Conservation (phyloP, 23 red algal species). For the Cyanidiococcus yangmingshanensis region DNA sequence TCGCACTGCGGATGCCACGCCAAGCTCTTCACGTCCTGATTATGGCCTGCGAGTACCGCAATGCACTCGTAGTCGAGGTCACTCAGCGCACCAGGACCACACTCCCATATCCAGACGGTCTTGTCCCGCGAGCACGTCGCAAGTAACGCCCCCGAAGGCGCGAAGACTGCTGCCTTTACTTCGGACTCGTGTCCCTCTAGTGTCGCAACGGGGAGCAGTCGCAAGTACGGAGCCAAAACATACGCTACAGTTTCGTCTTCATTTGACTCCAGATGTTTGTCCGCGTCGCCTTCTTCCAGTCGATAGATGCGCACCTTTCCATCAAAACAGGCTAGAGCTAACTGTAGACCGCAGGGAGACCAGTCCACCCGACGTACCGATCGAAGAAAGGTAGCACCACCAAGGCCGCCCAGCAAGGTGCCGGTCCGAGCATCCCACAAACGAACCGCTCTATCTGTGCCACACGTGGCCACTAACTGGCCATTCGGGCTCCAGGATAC, state of each 20-base stretch:
- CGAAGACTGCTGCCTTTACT: constrained; percentile 75
- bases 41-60: constrained; percentile 77
- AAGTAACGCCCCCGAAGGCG: constrained; percentile 46
- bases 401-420: constrained; percentile 25
- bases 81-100: constrained; percentile 52
- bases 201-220: constrained; percentile 2
- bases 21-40: constrained; percentile 78
- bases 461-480: constrained; percentile 53
- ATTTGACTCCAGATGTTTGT: constrained; percentile 29
- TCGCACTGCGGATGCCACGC: constrained; percentile 75
- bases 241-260: constrained; percentile 43
- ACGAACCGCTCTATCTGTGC: constrained; percentile 44
- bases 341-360: constrained; percentile 38
- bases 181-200: constrained; percentile 42
- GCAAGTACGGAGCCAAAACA: not conserved
- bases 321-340: constrained; percentile 82
- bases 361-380: constrained; percentile 46
- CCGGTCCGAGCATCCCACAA: constrained; percentile 47
- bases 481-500: constrained; percentile 59
- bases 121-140: constrained; percentile 73
- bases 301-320: constrained; percentile 41
- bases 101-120: constrained; percentile 92
- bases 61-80: constrained; percentile 49
- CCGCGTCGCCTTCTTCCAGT: constrained; percentile 33
- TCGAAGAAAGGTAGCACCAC: constrained; percentile 38